Evolutionary conservation across 441 rosid genomes (phyloP), one percentile per base, ranked within the genome.

Genomic region (Raphanus hybrid): DNA sequence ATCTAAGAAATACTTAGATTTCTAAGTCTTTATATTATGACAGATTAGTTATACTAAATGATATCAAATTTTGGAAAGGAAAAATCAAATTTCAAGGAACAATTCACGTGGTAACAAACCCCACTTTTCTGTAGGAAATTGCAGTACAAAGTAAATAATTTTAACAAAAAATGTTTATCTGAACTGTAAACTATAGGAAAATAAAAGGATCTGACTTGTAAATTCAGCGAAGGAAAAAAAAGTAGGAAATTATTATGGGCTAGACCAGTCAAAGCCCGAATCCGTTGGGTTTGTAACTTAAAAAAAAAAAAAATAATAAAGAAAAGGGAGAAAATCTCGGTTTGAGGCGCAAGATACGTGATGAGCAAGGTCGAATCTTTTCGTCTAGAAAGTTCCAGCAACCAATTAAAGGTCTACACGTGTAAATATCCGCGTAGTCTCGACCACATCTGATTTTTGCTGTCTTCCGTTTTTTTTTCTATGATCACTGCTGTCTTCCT

Each of bases 31-130:
- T 55, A 16, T 2, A 52, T 52, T 52, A 52, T 6, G 0, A 15
- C 18, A 18, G 27, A 7, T 55, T 55, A 7, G 5, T 16, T 7
- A 15, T 18, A 54, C 26, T 92, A 71, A 85, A 90, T 65, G 23
- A 6, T 8, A 34, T 5, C 5, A 29, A 29, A 29, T 29, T 23
- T 23, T 4, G 32, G 4, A 29, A 5, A 29, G 4, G 0, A 29
- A 29, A 5, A 29, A 29, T 3, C 34, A 29, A 29, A 4, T 29
- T 3, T 5, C 5, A 55, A 55, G 27, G 27, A 55, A 18, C 5
- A 0, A 29, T 29, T 29, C 34, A 29, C 5, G 34, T 29, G 34
- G 57, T 29, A 45, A 45, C 15, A 45, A 45, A 45, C 54, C 54
- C 2, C 54, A 48, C 54, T 48, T 48, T 48, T 8, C 5, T n/a